Evolutionary conservation across 2,329 filamentous ascomycete species (phyloP).

Genomic region (Fusarium sp.): DNA sequence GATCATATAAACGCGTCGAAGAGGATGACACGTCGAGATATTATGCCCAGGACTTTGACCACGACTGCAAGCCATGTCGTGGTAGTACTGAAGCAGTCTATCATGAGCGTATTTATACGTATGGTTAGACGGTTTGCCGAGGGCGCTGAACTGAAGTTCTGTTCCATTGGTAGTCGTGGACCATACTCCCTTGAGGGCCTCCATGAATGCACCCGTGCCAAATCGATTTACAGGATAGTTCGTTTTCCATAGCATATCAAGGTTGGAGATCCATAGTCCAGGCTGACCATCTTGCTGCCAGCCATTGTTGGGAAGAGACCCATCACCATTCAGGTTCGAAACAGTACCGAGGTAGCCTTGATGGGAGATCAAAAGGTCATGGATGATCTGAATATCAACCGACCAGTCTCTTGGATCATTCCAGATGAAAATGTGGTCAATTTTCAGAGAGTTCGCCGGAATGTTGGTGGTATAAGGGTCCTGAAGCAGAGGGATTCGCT

Average conservation of each 20-base stretch:
- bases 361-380: constrained; percentile 84
- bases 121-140: constrained; percentile 83
- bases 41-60: constrained; percentile 26
- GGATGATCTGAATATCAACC: constrained; percentile 84
- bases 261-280: constrained; percentile 86
- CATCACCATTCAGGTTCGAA: constrained; percentile 76
- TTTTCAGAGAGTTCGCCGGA: constrained; percentile 68
- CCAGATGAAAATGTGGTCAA: constrained; percentile 93
- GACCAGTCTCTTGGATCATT: constrained; percentile 98
- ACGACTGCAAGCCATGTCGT: constrained; percentile 43
- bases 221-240: constrained; percentile 86
- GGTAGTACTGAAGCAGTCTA: constrained; percentile 68
- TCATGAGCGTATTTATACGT: constrained; percentile 88
- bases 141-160: constrained; percentile 71
- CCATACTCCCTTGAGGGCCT: constrained; percentile 86
- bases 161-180: constrained; percentile 73
- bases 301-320: constrained; percentile 75
- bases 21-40: constrained; percentile 56
- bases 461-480: constrained; percentile 53
- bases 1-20: constrained; percentile 90
- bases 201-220: constrained; percentile 91
- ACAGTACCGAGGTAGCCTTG: constrained; percentile 85
- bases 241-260: constrained; percentile 90
- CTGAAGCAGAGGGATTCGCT: constrained; percentile 48
- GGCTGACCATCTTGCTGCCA: constrained; percentile 88